These are phyloP conservation scores for Fusarium aywerte DNA, from an alignment of 2,329 filamentous ascomycete species.

Conservation along the genomic window DNA sequence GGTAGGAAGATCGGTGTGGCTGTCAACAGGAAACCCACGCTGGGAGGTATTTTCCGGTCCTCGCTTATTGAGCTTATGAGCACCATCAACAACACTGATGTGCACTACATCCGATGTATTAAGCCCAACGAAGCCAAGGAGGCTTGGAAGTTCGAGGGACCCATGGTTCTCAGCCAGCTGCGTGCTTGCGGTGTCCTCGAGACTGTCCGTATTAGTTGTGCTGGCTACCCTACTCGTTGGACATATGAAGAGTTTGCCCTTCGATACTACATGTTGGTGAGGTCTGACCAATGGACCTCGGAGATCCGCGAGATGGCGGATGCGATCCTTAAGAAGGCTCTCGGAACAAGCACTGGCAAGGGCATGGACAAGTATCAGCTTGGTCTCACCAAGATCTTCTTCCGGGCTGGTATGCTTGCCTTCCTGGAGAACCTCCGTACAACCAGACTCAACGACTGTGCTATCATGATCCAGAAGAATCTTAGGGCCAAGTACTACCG, in stretches of 20 bases:
- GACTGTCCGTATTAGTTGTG: conserved; percentile 96
- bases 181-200: conserved; percentile 98
- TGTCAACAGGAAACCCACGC: conserved; percentile 93
- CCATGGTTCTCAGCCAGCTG: conserved; percentile 97
- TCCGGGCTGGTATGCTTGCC: conserved; percentile 98
- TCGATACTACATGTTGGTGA: conserved; percentile 97
- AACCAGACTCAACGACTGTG: conserved; percentile 88
- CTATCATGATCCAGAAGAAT: conserved; percentile 99
- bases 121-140: conserved; percentile 98
- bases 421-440: conserved; percentile 96
- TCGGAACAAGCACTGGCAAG: conserved; percentile 79
- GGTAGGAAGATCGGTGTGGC: conserved; percentile 91
- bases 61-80: conserved; percentile 98
- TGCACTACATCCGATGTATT: conserved; percentile 99
- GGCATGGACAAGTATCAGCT: conserved; percentile 95
- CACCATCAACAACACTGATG: conserved; percentile 97
- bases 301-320: conserved; percentile 96
- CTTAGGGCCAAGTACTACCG: conserved; percentile 95
- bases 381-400: conserved; percentile 98
- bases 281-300: conserved; percentile 87
- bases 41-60: conserved; percentile 98
- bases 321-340: conserved; percentile 86
- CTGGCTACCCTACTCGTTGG: conserved; percentile 97
- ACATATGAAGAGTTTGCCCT: conserved; percentile 98
- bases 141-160: conserved; percentile 97